phyloP scores from a whole-genome alignment of 176 grass and related monocot species.

The Eragrostis curvula region DNA sequence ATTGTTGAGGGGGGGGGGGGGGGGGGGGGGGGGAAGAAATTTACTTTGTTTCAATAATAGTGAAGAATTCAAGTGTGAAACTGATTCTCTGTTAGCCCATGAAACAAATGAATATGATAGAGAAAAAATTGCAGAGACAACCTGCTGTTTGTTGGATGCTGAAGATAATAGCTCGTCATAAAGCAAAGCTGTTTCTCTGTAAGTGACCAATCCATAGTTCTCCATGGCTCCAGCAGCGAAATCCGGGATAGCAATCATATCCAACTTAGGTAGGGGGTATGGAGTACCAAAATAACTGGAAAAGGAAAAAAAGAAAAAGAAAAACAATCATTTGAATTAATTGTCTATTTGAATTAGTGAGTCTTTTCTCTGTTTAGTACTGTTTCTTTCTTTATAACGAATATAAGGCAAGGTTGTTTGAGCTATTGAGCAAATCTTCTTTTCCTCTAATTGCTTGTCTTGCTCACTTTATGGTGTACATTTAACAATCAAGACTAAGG shows the following conservation, averaged over 20 bases:
- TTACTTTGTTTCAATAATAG: constrained; percentile 13
- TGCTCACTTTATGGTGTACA: constrained; percentile 10
- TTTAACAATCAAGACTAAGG: constrained; percentile 2
- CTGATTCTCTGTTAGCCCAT: not conserved
- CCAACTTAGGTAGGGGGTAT: constrained; percentile 93
- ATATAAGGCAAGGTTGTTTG: not conserved
- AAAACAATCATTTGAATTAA: too few relatives aligned
- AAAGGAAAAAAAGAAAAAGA: constrained; percentile 4
- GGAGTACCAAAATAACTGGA: constrained; percentile 83
- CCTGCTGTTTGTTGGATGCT: constrained; percentile 80
- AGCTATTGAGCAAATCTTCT: not conserved
- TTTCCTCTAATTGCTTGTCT: not conserved
- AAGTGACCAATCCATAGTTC: constrained; percentile 97
- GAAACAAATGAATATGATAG: constrained; percentile 17
- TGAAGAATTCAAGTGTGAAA: not conserved
- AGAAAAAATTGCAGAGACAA: constrained; percentile 10
- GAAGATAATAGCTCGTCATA: constrained; percentile 83
- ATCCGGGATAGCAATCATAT: constrained; percentile 97
- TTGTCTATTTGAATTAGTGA: constrained; percentile 18
- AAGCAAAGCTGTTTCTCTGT: constrained; percentile 76
- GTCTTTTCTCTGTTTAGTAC: not conserved
- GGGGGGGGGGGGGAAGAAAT: not conserved
- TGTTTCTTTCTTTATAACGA: not conserved
- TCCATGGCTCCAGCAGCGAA: constrained; percentile 97
- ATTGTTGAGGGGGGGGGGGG: not conserved